Evolutionary conservation across 2,329 filamentous ascomycete genomes (phyloP).

Genomic region (Scedosporium minutisporum): DNA sequence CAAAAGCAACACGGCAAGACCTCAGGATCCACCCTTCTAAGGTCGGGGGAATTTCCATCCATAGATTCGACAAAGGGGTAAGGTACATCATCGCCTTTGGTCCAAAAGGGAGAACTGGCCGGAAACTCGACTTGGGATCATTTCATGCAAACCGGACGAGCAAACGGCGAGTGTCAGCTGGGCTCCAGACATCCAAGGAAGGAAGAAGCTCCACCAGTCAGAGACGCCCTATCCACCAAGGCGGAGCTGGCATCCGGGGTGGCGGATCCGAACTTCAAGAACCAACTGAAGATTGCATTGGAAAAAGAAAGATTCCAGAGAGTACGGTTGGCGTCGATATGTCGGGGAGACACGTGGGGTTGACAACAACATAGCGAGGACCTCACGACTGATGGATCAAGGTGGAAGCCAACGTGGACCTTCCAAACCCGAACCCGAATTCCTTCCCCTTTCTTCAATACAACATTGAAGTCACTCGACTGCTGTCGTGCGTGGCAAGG

Average conservation of each 20-base stretch:
- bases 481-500: too few relatives aligned
- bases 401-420: too few relatives aligned
- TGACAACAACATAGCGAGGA: too few relatives aligned
- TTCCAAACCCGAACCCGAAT: too few relatives aligned
- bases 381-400: too few relatives aligned
- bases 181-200: neutral
- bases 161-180: neutral
- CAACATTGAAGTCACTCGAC: too few relatives aligned
- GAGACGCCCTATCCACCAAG: neutral
- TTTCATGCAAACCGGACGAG: neutral
- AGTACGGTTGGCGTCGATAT: neutral
- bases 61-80: neutral
- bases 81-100: neutral
- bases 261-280: neutral
- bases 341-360: too few relatives aligned
- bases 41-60: neutral
- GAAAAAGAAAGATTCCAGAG: neutral
- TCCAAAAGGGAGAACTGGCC: neutral
- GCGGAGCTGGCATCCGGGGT: neutral
- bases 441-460: too few relatives aligned
- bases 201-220: constrained; percentile 4
- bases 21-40: neutral
- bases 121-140: neutral
- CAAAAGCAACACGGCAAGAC: neutral
- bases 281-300: neutral